Base-by-base conservation (phyloP, 805 yeast species). In the Lipomyces yamanashiensis region DNA sequence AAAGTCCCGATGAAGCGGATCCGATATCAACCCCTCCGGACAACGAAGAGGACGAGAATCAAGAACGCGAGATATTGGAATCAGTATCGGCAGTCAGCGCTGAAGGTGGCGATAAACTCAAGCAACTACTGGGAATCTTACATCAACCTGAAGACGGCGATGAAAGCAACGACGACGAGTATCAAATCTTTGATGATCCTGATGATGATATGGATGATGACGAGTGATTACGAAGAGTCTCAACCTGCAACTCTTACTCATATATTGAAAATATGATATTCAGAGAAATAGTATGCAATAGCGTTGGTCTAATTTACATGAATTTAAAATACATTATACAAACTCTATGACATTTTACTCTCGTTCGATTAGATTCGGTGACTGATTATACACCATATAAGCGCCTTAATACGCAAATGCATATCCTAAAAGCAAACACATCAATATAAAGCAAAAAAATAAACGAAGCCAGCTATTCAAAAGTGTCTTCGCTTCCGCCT, bases 171-270 rank as follows among this genome's bases (percentile, higher is more conserved):
- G 63, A 33, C 21, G 68, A 58, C 17, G 69, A 66, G 23, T 64
- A 64, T 39, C 65, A 66, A 43, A 64, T 64, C 39, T 64, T 45
- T 52, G 67, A 66, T 23, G 69, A 61, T 51, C 64, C 55, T 21
- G 67, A 64, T 3, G 62, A 51, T 37, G 56, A 40, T 39, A 53
- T 28, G n/a, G 48, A 53, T 7, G 62, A 61, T 12, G 61, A 50
- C 13, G 53, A 40, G 28, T 28, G 28, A 28, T 28, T 28, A 28
- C 5, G 28, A 28, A 28, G 28, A 28, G 5, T 28, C 28, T 28
- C 5, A 28, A 5, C 5, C 28, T 2, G 28, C 28, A 28, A 5
- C 5, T 3, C 28, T 28, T 28, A 28, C 28, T 2, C 5, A 28
- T 3, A 3, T 28, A 28, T 28, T 28, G 28, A 28, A 2, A 28